A percentile compares a stretch with the other conserved stretches of the same genome.
Evolutionary conservation across 495 filamentous ascomycete species (phyloP).

Genomic region (Talaromyces stipitatus): DNA sequence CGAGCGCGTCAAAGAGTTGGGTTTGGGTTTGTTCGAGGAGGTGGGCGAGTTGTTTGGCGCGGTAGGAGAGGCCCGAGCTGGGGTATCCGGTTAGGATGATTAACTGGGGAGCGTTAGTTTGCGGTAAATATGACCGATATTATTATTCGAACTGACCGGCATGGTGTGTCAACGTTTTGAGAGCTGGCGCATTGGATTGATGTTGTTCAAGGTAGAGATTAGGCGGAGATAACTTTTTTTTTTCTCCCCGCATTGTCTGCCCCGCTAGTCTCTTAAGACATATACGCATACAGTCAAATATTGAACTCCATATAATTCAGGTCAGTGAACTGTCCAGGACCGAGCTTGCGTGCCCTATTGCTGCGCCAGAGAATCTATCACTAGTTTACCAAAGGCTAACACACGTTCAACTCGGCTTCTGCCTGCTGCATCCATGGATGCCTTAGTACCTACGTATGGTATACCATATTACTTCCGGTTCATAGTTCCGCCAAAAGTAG

Average conservation of each 20-base stretch:
- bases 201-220: not conserved
- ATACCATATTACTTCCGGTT: no score
- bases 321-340: no score
- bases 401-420: no score
- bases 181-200: not conserved
- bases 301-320: no score
- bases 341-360: no score
- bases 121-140: not conserved
- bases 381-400: no score
- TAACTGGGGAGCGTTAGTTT: conserved; percentile 47
- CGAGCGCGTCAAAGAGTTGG: conserved; percentile 42
- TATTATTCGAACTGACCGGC: not conserved
- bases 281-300: no score
- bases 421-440: no score
- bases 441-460: no score
- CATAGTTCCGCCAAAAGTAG: no score
- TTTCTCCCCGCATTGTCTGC: not conserved
- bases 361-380: no score
- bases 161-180: not conserved
- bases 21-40: conserved; percentile 33
- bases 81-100: conserved; percentile 91
- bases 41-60: conserved; percentile 66
- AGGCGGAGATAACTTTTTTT: not conserved
- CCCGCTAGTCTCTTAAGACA: no score
- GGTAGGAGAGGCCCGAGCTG: conserved; percentile 84